These are phyloP conservation scores for Dacryopinax primogenitus DNA, from an alignment of 768 basidiomycete genomes.

Conservation along the genomic window DNA sequence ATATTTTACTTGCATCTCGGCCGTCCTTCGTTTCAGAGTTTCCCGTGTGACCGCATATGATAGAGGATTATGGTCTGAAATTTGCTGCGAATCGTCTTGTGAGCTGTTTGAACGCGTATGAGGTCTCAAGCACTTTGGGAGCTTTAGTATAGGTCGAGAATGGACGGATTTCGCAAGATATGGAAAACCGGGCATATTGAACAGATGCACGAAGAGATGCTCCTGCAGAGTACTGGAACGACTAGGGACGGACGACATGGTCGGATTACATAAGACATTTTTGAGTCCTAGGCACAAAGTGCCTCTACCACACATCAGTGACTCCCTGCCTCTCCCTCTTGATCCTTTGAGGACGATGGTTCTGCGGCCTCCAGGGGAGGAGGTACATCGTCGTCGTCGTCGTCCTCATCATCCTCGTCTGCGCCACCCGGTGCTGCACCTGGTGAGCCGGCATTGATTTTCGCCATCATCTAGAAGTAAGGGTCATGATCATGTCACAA, in stretches of 20 bases:
- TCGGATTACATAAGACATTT: too few species aligned
- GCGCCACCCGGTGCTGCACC: conserved; percentile 28
- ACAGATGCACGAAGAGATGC: too few species aligned
- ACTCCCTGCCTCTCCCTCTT: not conserved
- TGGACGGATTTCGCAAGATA: too few species aligned
- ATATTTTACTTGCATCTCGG: conserved; percentile 29
- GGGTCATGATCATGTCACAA: not conserved
- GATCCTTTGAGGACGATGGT: not conserved
- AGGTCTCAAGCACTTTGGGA: not conserved
- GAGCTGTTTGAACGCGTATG: not conserved
- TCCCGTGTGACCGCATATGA: not conserved
- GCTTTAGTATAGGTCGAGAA: too few species aligned
- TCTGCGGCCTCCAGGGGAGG: conserved; percentile 53
- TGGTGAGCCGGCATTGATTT: conserved; percentile 22
- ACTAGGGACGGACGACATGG: too few species aligned
- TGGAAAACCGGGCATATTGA: too few species aligned
- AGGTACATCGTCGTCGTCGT: conserved; percentile 59
- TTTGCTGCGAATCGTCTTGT: not conserved
- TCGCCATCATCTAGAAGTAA: conserved; percentile 32
- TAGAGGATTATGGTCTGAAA: not conserved
- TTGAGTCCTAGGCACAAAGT: too few species aligned
- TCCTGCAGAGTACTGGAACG: too few species aligned
- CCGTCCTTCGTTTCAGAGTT: not conserved
- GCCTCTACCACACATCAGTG: too few species aligned
- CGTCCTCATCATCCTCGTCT: conserved; percentile 36